phyloP scores from a whole-genome alignment of 176 grass and related monocot genomes.

The Triticum dicoccoides region DNA sequence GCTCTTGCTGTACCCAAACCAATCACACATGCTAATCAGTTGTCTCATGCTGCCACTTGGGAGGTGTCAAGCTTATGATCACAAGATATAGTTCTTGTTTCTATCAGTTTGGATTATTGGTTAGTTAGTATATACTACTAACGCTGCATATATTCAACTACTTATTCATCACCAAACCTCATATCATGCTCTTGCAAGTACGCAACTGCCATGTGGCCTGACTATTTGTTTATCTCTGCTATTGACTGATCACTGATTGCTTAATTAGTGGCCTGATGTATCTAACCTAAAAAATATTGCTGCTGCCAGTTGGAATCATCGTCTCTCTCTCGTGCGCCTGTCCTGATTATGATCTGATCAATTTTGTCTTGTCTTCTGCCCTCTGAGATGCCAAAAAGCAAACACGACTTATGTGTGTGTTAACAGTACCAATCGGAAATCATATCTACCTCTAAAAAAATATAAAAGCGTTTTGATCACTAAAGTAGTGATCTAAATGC shows the following conservation, averaged over 20 bases:
- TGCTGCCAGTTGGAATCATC: neutral
- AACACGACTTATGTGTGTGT: neutral
- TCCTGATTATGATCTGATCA: neutral
- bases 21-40: conserved; percentile 22
- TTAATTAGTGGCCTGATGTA: neutral
- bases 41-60: neutral
- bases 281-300: neutral
- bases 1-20: conserved; percentile 12
- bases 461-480: too few relatives aligned
- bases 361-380: neutral
- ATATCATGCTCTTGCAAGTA: neutral
- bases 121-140: neutral
- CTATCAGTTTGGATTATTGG: neutral
- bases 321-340: neutral
- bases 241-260: neutral
- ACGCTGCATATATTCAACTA: neutral
- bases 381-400: neutral
- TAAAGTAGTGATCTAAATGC: too few relatives aligned
- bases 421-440: neutral
- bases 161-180: conserved; percentile 23
- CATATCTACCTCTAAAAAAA: neutral
- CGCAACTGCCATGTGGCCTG: conserved; percentile 11
- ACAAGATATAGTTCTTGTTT: neutral
- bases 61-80: neutral
- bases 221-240: conserved; percentile 14